Percentiles rank a stretch among this genome's conserved stretches.
phyloP scores from a whole-genome alignment of 805 yeast species.

The Metschnikowia henanensis region DNA sequence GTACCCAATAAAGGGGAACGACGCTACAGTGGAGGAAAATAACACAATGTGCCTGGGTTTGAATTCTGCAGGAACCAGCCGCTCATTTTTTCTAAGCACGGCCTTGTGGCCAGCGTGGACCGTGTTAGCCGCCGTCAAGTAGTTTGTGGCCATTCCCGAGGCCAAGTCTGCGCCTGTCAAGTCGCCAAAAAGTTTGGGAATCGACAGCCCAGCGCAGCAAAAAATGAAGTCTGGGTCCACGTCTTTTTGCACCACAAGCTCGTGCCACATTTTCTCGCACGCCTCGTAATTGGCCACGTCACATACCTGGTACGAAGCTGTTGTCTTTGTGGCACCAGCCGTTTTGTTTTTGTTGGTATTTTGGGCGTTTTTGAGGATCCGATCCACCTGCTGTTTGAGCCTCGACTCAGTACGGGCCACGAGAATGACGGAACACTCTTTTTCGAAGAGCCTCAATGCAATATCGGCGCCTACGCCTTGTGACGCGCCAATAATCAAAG shows the following conservation, averaged over 20 bases:
- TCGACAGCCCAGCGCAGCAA: conserved; percentile 87
- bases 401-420: conserved; percentile 75
- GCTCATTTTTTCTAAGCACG: conserved; percentile 23
- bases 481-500: conserved; percentile 88
- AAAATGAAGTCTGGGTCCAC: conserved; percentile 69
- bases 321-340: neutral
- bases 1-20: conserved; percentile 90
- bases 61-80: conserved; percentile 11
- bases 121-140: conserved; percentile 68
- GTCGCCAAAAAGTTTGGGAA: conserved; percentile 77
- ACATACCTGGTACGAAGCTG: conserved; percentile 46
- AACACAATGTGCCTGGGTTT: conserved; percentile 58
- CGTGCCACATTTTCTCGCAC: neutral
- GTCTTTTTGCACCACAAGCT: conserved; percentile 18
- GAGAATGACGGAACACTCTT: conserved; percentile 65
- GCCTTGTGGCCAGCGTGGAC: conserved; percentile 62
- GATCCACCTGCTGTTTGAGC: conserved; percentile 47
- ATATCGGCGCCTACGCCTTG: conserved; percentile 90
- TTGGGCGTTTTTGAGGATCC: conserved; percentile 26
- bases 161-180: conserved; percentile 56
- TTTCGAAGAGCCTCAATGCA: conserved; percentile 54
- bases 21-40: conserved; percentile 74
- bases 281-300: conserved; percentile 44
- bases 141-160: conserved; percentile 66
- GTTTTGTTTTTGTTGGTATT: neutral